Percentiles rank a stretch among this genome's conserved stretches.
Conservation (phyloP, 192 early-diverging fungal species). For the Gryganskiella cystojenkinii region DNA sequence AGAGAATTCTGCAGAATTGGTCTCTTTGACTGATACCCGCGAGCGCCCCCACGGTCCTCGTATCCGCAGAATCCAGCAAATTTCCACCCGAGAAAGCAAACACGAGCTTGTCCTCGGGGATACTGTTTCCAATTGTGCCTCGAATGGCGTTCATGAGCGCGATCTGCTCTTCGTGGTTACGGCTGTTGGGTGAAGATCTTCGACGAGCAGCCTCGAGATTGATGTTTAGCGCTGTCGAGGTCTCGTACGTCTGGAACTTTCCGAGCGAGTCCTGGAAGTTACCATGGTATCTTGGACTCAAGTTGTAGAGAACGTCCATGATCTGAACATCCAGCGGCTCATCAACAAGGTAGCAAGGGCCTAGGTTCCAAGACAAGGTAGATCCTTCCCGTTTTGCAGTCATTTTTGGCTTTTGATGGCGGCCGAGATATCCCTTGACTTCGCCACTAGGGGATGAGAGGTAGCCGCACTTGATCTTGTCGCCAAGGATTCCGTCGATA, state of each 20-base stretch:
- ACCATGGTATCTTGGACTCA: conserved; percentile 71
- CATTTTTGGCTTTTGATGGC: conserved; percentile 48
- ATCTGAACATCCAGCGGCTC: conserved; percentile 70
- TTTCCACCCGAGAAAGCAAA: conserved; percentile 70
- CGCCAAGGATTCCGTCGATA: conserved; percentile 69
- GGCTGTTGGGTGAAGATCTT: conserved; percentile 44
- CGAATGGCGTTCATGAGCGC: conserved; percentile 66
- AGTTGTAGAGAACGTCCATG: conserved; percentile 68
- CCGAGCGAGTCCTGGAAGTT: conserved; percentile 72
- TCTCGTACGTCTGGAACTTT: conserved; percentile 77
- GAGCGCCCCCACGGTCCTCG: conserved; percentile 45
- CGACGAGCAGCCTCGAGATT: conserved; percentile 56
- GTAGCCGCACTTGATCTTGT: conserved; percentile 67
- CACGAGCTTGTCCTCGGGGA: conserved; percentile 73
- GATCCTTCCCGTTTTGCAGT: conserved; percentile 35
- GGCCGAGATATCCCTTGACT: conserved; percentile 59
- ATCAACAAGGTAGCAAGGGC: conserved; percentile 71
- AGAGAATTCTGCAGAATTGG: conserved; percentile 50
- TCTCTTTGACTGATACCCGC: conserved; percentile 36
- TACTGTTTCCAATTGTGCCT: conserved; percentile 54
- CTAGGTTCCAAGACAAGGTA: conserved; percentile 68
- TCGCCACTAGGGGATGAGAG: conserved; percentile 52
- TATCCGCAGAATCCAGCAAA: conserved; percentile 50
- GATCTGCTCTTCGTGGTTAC: conserved; percentile 58
- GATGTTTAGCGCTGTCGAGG: conserved; percentile 63